phyloP scores from a whole-genome alignment of 495 filamentous ascomycete genomes.

The Elasticomyces elasticus region DNA sequence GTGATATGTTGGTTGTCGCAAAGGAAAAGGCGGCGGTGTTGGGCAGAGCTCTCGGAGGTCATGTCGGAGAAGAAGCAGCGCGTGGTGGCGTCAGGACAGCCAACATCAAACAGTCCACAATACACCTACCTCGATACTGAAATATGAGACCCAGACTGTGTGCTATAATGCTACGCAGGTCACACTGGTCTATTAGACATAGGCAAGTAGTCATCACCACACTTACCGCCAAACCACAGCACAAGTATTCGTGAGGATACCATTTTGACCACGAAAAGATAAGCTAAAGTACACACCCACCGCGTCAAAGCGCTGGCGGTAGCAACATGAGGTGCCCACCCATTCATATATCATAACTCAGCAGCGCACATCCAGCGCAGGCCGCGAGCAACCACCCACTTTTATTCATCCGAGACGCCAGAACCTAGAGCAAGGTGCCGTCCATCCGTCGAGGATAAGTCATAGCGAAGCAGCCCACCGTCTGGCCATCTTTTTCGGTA shows the following conservation, averaged over 20 bases:
- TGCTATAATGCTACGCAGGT: no score
- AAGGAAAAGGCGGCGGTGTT: background rate
- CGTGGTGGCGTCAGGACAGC: background rate
- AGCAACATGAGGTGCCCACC: background rate
- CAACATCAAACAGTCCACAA: background rate
- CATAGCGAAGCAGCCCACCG: no score
- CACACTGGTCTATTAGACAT: no score
- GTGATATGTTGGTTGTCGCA: background rate
- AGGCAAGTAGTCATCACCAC: no score
- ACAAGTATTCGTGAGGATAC: no score
- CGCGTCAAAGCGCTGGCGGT: background rate
- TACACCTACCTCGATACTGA: no score
- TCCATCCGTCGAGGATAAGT: no score
- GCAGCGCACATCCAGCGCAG: constrained; percentile 1
- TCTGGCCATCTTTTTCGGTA: no score
- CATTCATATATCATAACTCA: background rate
- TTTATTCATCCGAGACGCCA: background rate
- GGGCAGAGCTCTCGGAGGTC: background rate
- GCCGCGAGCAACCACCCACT: background rate
- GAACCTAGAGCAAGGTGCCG: no score
- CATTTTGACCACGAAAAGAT: background rate
- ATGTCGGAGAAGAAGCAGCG: background rate
- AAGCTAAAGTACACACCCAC: background rate
- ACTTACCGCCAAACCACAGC: no score
- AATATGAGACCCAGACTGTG: no score